Percentiles rank a stretch among this genome's conserved stretches.
Evolutionary conservation across 495 filamentous ascomycete genomes (phyloP).

Genomic region (Aspergillus homomorphus): DNA sequence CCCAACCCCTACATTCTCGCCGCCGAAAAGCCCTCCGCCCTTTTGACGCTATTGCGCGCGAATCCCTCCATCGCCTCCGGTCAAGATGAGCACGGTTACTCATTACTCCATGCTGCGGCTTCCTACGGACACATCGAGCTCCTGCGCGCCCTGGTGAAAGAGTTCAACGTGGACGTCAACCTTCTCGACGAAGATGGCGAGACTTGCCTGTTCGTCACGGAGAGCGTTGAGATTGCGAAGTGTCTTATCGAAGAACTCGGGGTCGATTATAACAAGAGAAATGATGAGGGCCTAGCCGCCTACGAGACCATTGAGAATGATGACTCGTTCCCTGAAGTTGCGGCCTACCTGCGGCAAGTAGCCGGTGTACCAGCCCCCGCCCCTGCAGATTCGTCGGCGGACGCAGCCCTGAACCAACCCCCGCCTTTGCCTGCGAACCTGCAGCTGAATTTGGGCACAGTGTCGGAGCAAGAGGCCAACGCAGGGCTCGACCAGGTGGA

Average conservation of each 20-base stretch:
- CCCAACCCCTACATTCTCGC: constrained; percentile 76
- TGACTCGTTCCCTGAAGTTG: constrained; percentile 64
- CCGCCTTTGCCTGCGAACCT: constrained; percentile 65
- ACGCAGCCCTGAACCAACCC: constrained; percentile 35
- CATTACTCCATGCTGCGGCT: constrained; percentile 83
- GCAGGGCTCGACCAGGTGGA: constrained; percentile 51
- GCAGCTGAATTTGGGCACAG: constrained; percentile 62
- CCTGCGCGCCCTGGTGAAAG: constrained; percentile 70
- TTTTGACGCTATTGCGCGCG: constrained; percentile 63
- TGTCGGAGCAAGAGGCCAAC: constrained; percentile 56
- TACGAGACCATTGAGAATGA: constrained; percentile 68
- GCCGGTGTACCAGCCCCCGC: constrained; percentile 33
- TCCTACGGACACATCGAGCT: constrained; percentile 87
- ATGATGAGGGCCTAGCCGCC: constrained; percentile 66
- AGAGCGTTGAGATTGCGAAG: constrained; percentile 71
- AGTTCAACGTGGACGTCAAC: constrained; percentile 74
- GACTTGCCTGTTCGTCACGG: constrained; percentile 83
- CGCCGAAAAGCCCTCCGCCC: constrained; percentile 64
- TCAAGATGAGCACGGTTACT: constrained; percentile 85
- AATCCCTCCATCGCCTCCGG: constrained; percentile 63
- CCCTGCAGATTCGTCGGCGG: constrained; percentile 18
- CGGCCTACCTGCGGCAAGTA: constrained; percentile 59
- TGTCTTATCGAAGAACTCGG: constrained; percentile 78
- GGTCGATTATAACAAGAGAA: constrained; percentile 58
- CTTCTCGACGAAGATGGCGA: constrained; percentile 85